phyloP scores from a whole-genome alignment of 495 filamentous ascomycete species.

The Penicillium fimorum region DNA sequence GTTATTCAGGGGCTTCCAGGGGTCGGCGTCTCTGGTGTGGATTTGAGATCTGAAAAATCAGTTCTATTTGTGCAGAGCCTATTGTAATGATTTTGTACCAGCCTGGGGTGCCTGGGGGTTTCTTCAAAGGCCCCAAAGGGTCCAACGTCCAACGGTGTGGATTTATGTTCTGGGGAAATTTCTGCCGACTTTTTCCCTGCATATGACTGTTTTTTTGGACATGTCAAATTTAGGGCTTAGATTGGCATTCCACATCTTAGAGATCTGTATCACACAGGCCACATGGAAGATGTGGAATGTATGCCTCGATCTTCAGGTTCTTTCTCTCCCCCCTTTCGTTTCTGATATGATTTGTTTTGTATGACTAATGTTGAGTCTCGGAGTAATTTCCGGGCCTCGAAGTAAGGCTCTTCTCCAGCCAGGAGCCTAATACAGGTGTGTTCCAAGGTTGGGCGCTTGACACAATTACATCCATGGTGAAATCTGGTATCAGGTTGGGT shows the following conservation, averaged over 20 bases:
- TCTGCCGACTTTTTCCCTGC: not conserved
- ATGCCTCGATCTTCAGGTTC: constrained; percentile 6
- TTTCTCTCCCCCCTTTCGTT: not conserved
- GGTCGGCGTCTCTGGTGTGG: constrained; percentile 1
- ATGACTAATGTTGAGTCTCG: not conserved
- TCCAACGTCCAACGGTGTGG: not conserved
- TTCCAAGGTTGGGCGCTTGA: too few relatives aligned
- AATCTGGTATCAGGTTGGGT: too few relatives aligned
- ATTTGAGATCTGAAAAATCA: not conserved
- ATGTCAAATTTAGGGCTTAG: not conserved
- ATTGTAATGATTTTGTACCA: not conserved
- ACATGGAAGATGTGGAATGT: constrained; percentile 12
- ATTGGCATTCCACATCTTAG: constrained; percentile 2
- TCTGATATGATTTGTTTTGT: not conserved
- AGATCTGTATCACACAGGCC: not conserved
- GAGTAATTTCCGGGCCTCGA: not conserved
- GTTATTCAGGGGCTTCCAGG: constrained; percentile 21
- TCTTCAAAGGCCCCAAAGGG: not conserved
- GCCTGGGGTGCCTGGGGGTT: not conserved
- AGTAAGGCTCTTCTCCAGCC: too few relatives aligned
- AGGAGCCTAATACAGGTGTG: too few relatives aligned
- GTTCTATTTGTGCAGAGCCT: not conserved
- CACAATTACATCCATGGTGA: too few relatives aligned
- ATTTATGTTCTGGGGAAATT: constrained; percentile 5
- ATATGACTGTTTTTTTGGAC: constrained; percentile 1